Conservation (phyloP, 1,284 basidiomycete genomes). For the Austropuccinia psidii region DNA sequence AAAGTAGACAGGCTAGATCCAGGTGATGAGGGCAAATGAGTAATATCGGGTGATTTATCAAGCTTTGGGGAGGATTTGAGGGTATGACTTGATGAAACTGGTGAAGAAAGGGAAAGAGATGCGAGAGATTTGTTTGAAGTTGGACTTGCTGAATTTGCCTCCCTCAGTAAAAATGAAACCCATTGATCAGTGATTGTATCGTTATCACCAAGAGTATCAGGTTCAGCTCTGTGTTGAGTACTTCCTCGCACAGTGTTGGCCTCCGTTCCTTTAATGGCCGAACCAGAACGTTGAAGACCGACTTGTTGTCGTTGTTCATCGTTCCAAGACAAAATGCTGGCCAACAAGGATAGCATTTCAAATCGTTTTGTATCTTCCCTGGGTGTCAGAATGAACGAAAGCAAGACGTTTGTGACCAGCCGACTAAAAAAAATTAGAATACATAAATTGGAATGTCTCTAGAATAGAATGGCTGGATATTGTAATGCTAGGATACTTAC, state of each 20-base stretch:
- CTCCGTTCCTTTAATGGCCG: slow-evolving; percentile 36
- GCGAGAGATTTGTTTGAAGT: not conserved
- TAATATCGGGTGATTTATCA: not conserved
- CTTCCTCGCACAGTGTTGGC: not conserved
- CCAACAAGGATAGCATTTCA: slow-evolving; percentile 84
- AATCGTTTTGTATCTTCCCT: slow-evolving; percentile 88
- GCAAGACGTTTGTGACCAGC: slow-evolving; percentile 85
- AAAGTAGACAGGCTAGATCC: slow-evolving; percentile 33
- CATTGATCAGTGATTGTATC: slow-evolving; percentile 37
- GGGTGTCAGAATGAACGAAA: slow-evolving; percentile 84
- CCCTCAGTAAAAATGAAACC: slow-evolving; percentile 36
- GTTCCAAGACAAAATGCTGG: slow-evolving; percentile 80
- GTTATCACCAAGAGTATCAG: slow-evolving; percentile 33
- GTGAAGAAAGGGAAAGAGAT: not conserved
- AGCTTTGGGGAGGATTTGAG: not conserved
- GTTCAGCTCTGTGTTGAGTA: not conserved
- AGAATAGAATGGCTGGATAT: too few relatives aligned
- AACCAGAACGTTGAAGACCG: slow-evolving; percentile 62
- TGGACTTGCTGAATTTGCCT: slow-evolving; percentile 16
- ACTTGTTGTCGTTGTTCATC: slow-evolving; percentile 84
- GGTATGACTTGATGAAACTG: not conserved
- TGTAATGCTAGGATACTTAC: too few relatives aligned
- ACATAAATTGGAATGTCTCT: too few relatives aligned
- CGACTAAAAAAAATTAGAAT: slow-evolving; percentile 52
- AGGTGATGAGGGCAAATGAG: slow-evolving; percentile 15